Conservation (phyloP, 164 flowering plant species). For the Stephania yunnanensis region DNA sequence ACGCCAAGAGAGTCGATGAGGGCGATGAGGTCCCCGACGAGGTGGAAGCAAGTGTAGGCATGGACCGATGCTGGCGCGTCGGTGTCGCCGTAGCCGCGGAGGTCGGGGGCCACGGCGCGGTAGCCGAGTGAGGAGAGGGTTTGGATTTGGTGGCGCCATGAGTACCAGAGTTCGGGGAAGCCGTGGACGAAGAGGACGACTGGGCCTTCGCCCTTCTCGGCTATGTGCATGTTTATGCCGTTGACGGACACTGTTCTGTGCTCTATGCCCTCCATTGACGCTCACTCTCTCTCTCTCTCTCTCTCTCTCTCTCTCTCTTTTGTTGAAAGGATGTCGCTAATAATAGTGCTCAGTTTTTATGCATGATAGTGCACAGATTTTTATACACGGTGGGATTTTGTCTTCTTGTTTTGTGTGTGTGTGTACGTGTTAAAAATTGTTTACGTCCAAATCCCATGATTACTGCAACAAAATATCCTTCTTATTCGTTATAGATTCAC, state of each 20-base stretch:
- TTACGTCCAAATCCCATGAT: no score
- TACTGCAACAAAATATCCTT: no score
- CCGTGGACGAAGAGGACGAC: slow-evolving; percentile 49
- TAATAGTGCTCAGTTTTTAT: no score
- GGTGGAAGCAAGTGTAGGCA: slow-evolving; percentile 44
- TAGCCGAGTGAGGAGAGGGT: slow-evolving; percentile 45
- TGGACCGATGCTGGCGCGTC: slow-evolving; percentile 47
- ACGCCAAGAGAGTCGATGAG: slow-evolving; percentile 44
- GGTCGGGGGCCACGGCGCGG: slow-evolving; percentile 63
- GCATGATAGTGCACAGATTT: no score
- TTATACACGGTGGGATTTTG: no score
- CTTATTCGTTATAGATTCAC: no score
- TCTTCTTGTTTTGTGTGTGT: no score
- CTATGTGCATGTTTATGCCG: slow-evolving; percentile 52
- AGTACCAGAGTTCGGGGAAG: slow-evolving; percentile 57
- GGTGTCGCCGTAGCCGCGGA: slow-evolving; percentile 71
- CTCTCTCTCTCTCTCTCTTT: neutral
- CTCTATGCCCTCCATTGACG: slow-evolving; percentile 27
- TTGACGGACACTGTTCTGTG: slow-evolving; percentile 35
- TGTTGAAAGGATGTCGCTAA: no score
- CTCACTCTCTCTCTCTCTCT: neutral
- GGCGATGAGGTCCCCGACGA: slow-evolving; percentile 63
- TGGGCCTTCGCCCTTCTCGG: slow-evolving; percentile 49
- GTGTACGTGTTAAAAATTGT: no score
- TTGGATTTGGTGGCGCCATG: slow-evolving; percentile 59